Conservation (phyloP, 768 basidiomycete genomes). For the Panellus pusillus region DNA sequence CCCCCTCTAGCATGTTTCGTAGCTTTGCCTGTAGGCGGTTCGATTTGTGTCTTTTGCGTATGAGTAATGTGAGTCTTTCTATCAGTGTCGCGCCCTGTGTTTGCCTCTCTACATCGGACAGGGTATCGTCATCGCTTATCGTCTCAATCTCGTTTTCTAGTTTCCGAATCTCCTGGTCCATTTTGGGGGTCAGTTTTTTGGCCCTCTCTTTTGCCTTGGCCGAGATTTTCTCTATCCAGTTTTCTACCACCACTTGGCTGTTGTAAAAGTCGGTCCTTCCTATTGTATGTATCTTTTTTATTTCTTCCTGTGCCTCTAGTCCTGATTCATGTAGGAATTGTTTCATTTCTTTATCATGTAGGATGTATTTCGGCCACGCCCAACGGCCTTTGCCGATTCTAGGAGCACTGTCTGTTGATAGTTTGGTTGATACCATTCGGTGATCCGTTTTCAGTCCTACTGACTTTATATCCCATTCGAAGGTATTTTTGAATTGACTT, state of each 20-base stretch:
- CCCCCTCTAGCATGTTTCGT: background rate
- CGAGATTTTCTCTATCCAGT: background rate
- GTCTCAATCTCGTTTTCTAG: background rate
- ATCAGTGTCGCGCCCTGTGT: background rate
- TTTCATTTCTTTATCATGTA: conserved; percentile 18
- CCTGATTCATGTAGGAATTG: background rate
- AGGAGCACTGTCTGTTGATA: conserved; percentile 17
- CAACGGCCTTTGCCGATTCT: conserved; percentile 34
- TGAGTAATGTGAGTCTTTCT: background rate
- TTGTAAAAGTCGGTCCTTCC: background rate
- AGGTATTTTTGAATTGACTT: background rate
- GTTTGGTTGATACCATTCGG: background rate
- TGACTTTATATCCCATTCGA: conserved; percentile 29
- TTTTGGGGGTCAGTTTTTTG: background rate
- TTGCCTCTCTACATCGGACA: background rate
- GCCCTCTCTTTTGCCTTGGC: background rate
- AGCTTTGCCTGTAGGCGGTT: background rate
- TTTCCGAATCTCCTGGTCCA: background rate
- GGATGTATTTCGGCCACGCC: conserved; percentile 23
- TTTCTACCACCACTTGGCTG: background rate
- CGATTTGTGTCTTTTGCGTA: background rate
- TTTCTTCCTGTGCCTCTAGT: background rate
- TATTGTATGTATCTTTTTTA: background rate
- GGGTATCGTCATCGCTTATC: too few species aligned
- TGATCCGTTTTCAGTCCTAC: conserved; percentile 1